Base-by-base conservation (phyloP, 202 grass and related monocot species). In the Saccharum hybrid region DNA sequence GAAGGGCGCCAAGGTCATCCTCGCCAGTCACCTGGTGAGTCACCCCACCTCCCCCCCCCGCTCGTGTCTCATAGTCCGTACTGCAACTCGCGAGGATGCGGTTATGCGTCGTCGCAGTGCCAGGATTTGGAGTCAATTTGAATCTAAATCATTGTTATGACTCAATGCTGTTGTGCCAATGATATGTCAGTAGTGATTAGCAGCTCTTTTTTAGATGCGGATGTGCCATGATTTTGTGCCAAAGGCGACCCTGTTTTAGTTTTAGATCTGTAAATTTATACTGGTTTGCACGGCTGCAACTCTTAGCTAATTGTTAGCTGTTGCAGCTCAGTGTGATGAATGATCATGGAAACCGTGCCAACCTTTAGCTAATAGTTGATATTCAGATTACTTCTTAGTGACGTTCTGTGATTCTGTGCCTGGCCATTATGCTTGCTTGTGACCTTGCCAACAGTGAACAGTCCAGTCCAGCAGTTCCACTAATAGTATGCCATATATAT, bases 21-120 rank as follows among this genome's bases (percentile, higher is more conserved):
- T 97, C 9, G 90, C 85, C 74, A 94, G 90, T 72, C 94, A 97
- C 74, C 79, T 97, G 88, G 88, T 94, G 71, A 84, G 83, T 80
- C 14, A 26, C 11, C 49, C n/a, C 26, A 23, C 57, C 19, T 4
- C 56, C 56, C n/a, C n/a, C n/a, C n/a, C 54, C 54, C 19, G 15
- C 13, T 4, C 48, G 15, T 52, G 10, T 52, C 0, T 5, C 1
- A 0, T 54, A 54, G 16, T 54, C 6, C 45, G 45, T 48, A 14
- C 43, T 43, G 45, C 13, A 0, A 3, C 14, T 8, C 6, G 13
- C 6, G 45, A 48, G 45, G 15, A 65, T 18, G 26, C 8, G 5
- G 2, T 40, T 63, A 3, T 66, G 43, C 21, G 38, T 18, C 45
- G 10, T 37, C 16, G 2, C 26, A 4, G 7, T 72, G 63, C 38